Conservation (phyloP, 1,284 basidiomycete genomes). For the Ganoderma leucocontextum region DNA sequence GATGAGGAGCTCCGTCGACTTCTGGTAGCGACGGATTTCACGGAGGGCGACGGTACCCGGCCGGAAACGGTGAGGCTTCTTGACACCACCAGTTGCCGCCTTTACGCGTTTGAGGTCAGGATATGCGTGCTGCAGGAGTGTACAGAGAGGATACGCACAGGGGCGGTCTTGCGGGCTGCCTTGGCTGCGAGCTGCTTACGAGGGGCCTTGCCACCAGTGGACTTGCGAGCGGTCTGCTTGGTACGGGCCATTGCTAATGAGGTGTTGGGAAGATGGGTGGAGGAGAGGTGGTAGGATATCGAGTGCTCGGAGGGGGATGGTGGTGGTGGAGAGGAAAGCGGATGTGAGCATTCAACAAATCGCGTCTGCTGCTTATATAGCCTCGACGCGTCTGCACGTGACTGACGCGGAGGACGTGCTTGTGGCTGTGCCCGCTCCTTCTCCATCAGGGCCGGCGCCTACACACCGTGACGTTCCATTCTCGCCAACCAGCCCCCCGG, state of each 20-base stretch:
- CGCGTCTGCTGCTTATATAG: constrained; percentile 38
- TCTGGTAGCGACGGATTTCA: constrained; percentile 98
- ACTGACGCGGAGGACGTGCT: constrained; percentile 33
- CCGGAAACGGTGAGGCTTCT: constrained; percentile 97
- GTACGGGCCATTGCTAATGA: constrained; percentile 57
- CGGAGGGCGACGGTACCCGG: constrained; percentile 98
- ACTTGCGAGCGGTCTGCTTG: constrained; percentile 88
- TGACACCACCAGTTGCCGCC: constrained; percentile 87
- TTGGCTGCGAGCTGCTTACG: constrained; percentile 93
- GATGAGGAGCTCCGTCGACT: constrained; percentile 93
- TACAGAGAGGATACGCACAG: constrained; percentile 44
- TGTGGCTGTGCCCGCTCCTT: constrained; percentile 34
- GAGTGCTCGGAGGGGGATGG: constrained; percentile 8
- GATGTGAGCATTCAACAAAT: constrained; percentile 34
- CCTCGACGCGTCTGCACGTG: constrained; percentile 36
- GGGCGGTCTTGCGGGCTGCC: constrained; percentile 72
- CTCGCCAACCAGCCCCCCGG: neutral
- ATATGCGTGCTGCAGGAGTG: neutral
- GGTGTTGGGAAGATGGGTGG: constrained; percentile 16
- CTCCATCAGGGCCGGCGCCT: neutral
- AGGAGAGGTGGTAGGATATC: constrained; percentile 20
- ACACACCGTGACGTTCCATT: neutral
- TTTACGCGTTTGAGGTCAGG: constrained; percentile 17
- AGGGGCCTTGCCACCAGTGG: constrained; percentile 88
- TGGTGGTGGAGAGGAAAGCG: constrained; percentile 35